A percentile compares a stretch with the other conserved stretches of the same genome.
Conservation (phyloP, 2,329 filamentous ascomycete genomes). For the Fusarium sp. region DNA sequence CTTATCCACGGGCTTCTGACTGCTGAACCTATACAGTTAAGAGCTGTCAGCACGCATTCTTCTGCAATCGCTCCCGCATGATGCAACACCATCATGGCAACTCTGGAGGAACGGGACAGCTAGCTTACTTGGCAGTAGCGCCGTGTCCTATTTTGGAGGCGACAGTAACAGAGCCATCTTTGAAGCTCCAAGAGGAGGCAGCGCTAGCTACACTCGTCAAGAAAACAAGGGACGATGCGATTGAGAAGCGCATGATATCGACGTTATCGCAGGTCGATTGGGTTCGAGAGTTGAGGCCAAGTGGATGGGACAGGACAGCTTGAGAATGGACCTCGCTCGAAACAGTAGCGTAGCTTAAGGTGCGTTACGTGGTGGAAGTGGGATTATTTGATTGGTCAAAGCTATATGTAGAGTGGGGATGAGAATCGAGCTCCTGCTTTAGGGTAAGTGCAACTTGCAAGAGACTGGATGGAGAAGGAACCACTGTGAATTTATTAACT, state of each 20-base stretch:
- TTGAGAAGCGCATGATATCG: conserved; percentile 53
- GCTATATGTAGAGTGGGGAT: conserved; percentile 31
- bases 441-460: conserved; percentile 15
- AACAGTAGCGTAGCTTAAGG: conserved; percentile 19
- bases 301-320: conserved; percentile 43
- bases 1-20: conserved; percentile 69
- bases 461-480: background rate
- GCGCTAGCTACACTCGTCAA: conserved; percentile 63
- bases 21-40: conserved; percentile 62
- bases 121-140: conserved; percentile 73
- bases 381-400: conserved; percentile 40
- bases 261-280: conserved; percentile 35
- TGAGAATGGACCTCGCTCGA: conserved; percentile 40
- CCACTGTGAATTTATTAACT: background rate
- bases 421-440: conserved; percentile 4
- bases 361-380: conserved; percentile 48
- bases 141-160: conserved; percentile 71
- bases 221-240: conserved; percentile 56
- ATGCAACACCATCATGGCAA: conserved; percentile 33
- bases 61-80: background rate
- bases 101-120: conserved; percentile 1
- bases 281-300: conserved; percentile 39
- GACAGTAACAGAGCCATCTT: conserved; percentile 76
- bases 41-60: conserved; percentile 38
- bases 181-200: conserved; percentile 75